Base-by-base conservation (phyloP, 2,329 filamentous ascomycete genomes). In the Apiospora marii region DNA sequence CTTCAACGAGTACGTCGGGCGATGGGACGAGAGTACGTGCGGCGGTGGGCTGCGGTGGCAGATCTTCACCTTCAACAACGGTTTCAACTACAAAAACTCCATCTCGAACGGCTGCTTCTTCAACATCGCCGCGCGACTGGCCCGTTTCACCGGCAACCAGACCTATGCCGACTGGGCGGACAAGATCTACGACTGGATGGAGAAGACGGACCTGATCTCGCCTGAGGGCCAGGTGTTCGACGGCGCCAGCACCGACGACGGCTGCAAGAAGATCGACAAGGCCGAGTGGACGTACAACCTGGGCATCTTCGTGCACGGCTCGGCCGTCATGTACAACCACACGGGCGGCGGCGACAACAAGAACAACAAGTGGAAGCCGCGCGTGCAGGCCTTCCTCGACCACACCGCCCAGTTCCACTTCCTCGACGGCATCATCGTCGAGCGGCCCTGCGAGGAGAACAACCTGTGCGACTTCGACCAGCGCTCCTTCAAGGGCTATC, bases 401-500 rank as follows among this genome's bases (percentile, higher is more conserved):
- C 82, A 84, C 70, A 81, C 87, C 1, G 81, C 83, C 41, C 79
- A 80, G 3, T 86, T 88, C 73, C 94, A 94, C 83, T 86, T 89
- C 77, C 82, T 88, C 77, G 82, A 80, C 76, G 81, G 80, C 24
- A 78, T 94, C 79, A 87, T 93, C 80, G 88, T 86, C 77, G 93
- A 95, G 82, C 85, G 86, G 74, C 88, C 89, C 43, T 95, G 93
- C 83, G 93, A 95, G 83, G 82, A 81, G 10, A 81, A 81, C 72
- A 82, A 83, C 71, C 85, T 84, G 37, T 95, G 93, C 85, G 89
- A 94, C 83, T 86, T 86, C 74, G 92, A 95, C 80, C 92, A 94
- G 83, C 88, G 88, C 77, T 90, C 87, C 68, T 95, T 94, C 89
- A 95, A 95, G 83, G 92, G 91, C 14, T 94, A 94, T 80, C 85